Evolutionary conservation across 2,329 filamentous ascomycete species (phyloP).

Genomic region (Sporothrix humicola): DNA sequence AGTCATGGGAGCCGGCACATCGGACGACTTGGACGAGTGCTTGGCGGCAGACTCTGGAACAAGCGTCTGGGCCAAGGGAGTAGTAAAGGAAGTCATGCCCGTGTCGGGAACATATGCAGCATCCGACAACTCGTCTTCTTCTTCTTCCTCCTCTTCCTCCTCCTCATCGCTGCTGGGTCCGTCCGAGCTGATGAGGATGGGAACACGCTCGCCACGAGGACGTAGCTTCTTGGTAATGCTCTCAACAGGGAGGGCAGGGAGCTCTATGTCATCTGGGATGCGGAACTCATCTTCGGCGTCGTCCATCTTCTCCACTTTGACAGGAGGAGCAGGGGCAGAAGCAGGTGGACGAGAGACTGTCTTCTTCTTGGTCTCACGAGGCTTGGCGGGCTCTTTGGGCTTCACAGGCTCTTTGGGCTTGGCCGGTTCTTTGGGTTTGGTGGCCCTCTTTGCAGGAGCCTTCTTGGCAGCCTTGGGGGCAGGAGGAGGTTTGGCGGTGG

Average conservation of each 20-base stretch:
- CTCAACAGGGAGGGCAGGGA: neutral
- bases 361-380: slow-evolving; percentile 12
- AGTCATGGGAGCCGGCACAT: no score
- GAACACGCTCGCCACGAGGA: slow-evolving; percentile 19
- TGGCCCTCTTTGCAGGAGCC: neutral
- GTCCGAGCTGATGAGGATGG: slow-evolving; percentile 35
- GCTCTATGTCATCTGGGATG: neutral
- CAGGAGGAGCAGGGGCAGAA: neutral
- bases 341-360: neutral
- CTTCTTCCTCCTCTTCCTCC: neutral
- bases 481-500: neutral
- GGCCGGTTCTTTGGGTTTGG: neutral
- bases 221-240: slow-evolving; percentile 30
- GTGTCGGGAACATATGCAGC: neutral
- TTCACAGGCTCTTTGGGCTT: neutral
- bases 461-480: neutral
- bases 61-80: neutral
- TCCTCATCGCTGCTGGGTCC: slow-evolving; percentile 7
- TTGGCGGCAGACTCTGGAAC: neutral
- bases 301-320: neutral
- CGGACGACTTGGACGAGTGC: neutral
- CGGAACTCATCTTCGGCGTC: slow-evolving; percentile 14
- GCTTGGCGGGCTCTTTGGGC: neutral
- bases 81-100: slow-evolving; percentile 12
- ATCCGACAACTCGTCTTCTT: neutral